A percentile compares a stretch with the other conserved stretches of the same genome.
These are phyloP conservation scores for Inonotus hispidus DNA, from an alignment of 1,284 basidiomycete genomes.

Conservation along the genomic window DNA sequence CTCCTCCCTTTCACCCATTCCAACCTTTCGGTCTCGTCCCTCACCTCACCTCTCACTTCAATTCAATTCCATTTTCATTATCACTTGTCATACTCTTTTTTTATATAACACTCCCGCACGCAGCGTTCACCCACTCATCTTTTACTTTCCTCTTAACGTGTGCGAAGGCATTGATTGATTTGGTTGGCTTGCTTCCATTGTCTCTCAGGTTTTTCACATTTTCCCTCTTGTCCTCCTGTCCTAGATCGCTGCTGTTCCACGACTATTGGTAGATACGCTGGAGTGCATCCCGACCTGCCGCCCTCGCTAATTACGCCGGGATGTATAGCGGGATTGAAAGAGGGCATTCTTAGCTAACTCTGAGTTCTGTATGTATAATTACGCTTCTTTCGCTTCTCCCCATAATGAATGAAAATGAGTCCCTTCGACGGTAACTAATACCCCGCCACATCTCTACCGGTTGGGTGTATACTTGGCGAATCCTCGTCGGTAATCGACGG, in stretches of 20 bases:
- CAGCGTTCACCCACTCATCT: neutral
- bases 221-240: neutral
- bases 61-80: neutral
- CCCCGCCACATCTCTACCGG: no score
- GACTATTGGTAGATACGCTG: neutral
- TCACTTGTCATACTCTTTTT: no score
- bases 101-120: neutral
- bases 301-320: neutral
- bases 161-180: neutral
- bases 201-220: neutral
- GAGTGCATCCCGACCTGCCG: neutral
- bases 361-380: slow-evolving; percentile 9
- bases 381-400: no score
- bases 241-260: neutral
- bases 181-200: no score
- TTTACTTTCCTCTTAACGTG: neutral
- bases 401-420: no score
- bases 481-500: no score
- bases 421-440: no score
- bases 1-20: neutral
- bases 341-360: no score
- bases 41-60: neutral
- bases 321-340: neutral
- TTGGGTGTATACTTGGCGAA: no score
- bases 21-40: neutral